Evolutionary conservation across 2,329 filamentous ascomycete genomes (phyloP).

Genomic region (Alternaria postmessia): DNA sequence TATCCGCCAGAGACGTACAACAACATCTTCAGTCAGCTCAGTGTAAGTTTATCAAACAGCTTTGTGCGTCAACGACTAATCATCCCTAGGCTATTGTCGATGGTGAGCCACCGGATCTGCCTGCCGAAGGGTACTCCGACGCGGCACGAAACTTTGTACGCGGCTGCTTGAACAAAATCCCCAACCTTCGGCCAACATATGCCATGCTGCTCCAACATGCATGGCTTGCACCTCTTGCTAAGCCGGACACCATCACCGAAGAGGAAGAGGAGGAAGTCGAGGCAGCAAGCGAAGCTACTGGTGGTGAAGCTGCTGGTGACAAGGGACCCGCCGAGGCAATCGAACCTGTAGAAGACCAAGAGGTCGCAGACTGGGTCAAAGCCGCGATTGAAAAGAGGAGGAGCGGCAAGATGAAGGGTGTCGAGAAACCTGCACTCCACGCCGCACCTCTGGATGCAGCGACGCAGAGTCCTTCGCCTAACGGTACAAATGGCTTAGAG

Average conservation of each 20-base stretch:
- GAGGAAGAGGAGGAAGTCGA: constrained; percentile 69
- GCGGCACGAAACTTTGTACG: constrained; percentile 85
- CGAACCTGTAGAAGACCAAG: constrained; percentile 69
- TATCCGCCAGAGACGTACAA: constrained; percentile 97
- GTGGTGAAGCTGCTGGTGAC: constrained; percentile 49
- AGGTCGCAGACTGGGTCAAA: constrained; percentile 87
- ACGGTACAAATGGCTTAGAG: constrained; percentile 34
- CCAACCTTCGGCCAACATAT: constrained; percentile 92
- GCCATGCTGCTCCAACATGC: constrained; percentile 86
- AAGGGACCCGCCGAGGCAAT: constrained; percentile 36
- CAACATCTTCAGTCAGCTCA: constrained; percentile 97
- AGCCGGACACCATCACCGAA: constrained; percentile 77
- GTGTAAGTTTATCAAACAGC: constrained; percentile 67
- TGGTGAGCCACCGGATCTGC: constrained; percentile 90
- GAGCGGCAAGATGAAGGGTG: constrained; percentile 60
- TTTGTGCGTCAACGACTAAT: constrained; percentile 3
- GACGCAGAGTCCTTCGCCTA: constrained; percentile 56
- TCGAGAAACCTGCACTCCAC: constrained; percentile 81
- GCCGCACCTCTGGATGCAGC: constrained; percentile 79
- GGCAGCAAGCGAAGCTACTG: constrained; percentile 53
- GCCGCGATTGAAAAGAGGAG: constrained; percentile 72
- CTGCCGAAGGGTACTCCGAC: constrained; percentile 78
- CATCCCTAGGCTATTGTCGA: constrained; percentile 86
- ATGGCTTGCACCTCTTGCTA: constrained; percentile 80
- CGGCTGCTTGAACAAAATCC: constrained; percentile 90